Conservation (phyloP, 2,329 filamentous ascomycete genomes). For the Penicillium sp. region DNA sequence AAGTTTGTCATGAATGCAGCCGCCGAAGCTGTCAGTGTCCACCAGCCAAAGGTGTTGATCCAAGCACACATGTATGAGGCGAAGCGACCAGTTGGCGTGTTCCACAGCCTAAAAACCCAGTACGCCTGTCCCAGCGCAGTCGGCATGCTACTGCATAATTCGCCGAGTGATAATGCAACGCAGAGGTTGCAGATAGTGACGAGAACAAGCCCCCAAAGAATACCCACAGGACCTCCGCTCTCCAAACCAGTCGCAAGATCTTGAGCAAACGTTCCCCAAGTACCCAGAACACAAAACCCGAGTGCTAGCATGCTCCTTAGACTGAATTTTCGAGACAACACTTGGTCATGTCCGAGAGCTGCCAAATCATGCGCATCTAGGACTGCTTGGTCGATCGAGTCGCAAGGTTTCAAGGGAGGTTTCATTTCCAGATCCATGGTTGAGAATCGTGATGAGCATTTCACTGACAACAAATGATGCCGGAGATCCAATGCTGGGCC, state of each 20-base stretch:
- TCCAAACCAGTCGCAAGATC: constrained; percentile 56
- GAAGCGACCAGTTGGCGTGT: constrained; percentile 50
- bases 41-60: constrained; percentile 66
- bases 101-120: constrained; percentile 56
- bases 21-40: constrained; percentile 60
- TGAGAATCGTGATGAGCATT: neutral
- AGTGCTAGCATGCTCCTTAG: constrained; percentile 63
- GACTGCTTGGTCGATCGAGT: constrained; percentile 32
- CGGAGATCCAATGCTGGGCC: neutral
- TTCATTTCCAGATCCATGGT: neutral
- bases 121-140: constrained; percentile 65
- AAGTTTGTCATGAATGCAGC: constrained; percentile 64
- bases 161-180: constrained; percentile 60
- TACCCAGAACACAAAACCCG: constrained; percentile 59
- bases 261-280: constrained; percentile 55
- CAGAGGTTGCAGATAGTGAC: constrained; percentile 59
- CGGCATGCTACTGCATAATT: constrained; percentile 63
- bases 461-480: neutral
- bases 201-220: constrained; percentile 60
- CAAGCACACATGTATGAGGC: constrained; percentile 62
- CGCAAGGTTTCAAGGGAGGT: neutral
- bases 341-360: constrained; percentile 48
- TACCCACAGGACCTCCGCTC: constrained; percentile 58
- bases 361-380: constrained; percentile 49
- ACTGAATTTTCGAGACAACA: constrained; percentile 54